A percentile compares a stretch with the other conserved stretches of the same genome.
phyloP scores from a whole-genome alignment of 768 basidiomycete species.

The Coprinellus aureogranulatus region DNA sequence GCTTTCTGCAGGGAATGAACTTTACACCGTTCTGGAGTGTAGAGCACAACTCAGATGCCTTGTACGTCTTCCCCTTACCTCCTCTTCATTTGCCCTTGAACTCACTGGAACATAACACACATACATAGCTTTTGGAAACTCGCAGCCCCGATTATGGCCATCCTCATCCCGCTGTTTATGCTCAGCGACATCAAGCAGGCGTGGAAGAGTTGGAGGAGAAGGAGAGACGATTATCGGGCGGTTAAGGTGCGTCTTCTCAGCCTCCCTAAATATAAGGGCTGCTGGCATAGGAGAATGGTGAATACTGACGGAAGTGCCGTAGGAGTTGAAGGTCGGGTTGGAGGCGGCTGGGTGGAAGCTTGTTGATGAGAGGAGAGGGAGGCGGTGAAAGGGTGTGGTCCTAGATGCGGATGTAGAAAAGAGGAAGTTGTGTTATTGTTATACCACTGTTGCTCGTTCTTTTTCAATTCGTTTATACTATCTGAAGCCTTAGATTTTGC shows the following conservation, averaged over 20 bases:
- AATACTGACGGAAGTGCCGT: too few species aligned
- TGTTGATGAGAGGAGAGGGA: too few species aligned
- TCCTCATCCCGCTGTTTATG: constrained; percentile 57
- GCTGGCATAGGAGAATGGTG: too few species aligned
- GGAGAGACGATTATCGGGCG: constrained; percentile 29
- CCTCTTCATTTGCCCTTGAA: neutral
- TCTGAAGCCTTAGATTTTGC: too few species aligned
- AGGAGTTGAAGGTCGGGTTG: too few species aligned
- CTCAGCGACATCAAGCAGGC: constrained; percentile 49
- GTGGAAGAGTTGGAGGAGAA: constrained; percentile 48
- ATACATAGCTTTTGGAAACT: constrained; percentile 64
- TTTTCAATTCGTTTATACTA: too few species aligned
- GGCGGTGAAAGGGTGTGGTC: too few species aligned
- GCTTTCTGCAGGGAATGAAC: constrained; percentile 62
- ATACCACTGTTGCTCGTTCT: too few species aligned
- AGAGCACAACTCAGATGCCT: constrained; percentile 37
- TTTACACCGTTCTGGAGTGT: constrained; percentile 55
- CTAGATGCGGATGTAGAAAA: too few species aligned
- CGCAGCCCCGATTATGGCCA: constrained; percentile 57
- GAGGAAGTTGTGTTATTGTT: too few species aligned
- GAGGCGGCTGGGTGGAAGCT: too few species aligned
- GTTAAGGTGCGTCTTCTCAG: constrained; percentile 34
- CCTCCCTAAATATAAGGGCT: too few species aligned
- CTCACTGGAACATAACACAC: neutral
- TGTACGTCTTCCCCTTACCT: constrained; percentile 40